These are phyloP conservation scores for Scorias spongiosa DNA, from an alignment of 2,329 filamentous ascomycete species.

Conservation along the genomic window DNA sequence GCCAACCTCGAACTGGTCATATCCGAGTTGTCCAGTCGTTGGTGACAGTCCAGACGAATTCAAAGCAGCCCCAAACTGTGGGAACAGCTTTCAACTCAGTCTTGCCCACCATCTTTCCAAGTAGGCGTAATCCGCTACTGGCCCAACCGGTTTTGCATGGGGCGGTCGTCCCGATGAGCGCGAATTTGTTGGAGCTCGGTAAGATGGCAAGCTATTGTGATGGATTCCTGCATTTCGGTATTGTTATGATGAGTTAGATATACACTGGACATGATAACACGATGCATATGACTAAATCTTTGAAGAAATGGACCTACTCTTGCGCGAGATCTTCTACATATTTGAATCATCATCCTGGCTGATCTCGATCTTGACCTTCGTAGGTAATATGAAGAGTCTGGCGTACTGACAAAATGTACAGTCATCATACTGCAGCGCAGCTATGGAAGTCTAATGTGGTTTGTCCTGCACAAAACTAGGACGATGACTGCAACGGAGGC, in stretches of 20 bases:
- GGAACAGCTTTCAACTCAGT: conserved; percentile 62
- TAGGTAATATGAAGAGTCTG: too few relatives aligned
- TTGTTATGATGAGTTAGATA: conserved; percentile 48
- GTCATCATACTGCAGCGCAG: too few relatives aligned
- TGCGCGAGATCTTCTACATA: too few relatives aligned
- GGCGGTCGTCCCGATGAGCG: conserved; percentile 62
- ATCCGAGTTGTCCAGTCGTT: conserved; percentile 53
- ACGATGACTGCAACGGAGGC: too few relatives aligned
- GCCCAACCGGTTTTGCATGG: conserved; percentile 80
- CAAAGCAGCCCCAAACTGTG: conserved; percentile 47
- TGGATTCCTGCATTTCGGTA: conserved; percentile 75
- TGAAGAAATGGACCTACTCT: too few relatives aligned
- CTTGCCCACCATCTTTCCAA: conserved; percentile 74
- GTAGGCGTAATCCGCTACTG: conserved; percentile 65
- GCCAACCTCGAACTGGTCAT: conserved; percentile 21
- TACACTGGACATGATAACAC: too few relatives aligned
- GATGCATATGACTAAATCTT: too few relatives aligned
- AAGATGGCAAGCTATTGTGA: conserved; percentile 75
- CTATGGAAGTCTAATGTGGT: too few relatives aligned
- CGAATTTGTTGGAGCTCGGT: conserved; percentile 70
- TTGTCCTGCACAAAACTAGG: too few relatives aligned
- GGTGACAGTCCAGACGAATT: conserved; percentile 36
- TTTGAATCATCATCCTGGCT: too few relatives aligned
- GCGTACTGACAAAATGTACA: too few relatives aligned
- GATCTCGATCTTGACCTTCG: too few relatives aligned